phyloP scores from a whole-genome alignment of 768 basidiomycete genomes.

The Exsudoporus frostii region DNA sequence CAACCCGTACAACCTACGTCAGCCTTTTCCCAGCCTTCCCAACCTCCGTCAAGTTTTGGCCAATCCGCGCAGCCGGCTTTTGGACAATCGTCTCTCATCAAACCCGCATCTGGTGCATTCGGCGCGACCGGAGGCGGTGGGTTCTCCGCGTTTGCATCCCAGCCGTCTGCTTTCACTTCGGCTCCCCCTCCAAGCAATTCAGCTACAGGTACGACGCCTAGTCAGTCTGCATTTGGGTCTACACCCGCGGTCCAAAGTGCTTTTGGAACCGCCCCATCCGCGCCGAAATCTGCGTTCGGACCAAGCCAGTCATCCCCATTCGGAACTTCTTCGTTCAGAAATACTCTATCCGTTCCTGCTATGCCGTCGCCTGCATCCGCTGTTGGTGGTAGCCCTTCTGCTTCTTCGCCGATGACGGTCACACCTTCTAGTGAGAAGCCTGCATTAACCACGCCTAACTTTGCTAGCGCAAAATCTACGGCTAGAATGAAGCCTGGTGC shows the following conservation, averaged over 20 bases:
- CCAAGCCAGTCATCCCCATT: conserved; percentile 25
- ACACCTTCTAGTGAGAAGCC: conserved; percentile 21
- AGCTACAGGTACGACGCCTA: conserved; percentile 2
- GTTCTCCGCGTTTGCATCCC: conserved; percentile 52
- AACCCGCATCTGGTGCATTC: conserved; percentile 53
- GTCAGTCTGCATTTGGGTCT: conserved; percentile 23
- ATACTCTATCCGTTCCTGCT: conserved; percentile 18
- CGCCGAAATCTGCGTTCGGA: conserved; percentile 17
- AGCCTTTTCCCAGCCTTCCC: conserved; percentile 24
- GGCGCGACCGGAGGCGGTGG: conserved; percentile 40
- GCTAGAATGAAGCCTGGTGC: conserved; percentile 41
- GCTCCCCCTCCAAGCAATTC: conserved; percentile 4
- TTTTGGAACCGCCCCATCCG: conserved; percentile 11
- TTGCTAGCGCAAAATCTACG: conserved; percentile 30
- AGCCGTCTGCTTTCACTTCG: conserved; percentile 42
- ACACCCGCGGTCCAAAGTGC: conserved; percentile 18
- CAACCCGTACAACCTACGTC: conserved; percentile 27
- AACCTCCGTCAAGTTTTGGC: no score
- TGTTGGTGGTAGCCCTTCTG: conserved; percentile 23
- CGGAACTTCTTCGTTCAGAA: conserved; percentile 20
- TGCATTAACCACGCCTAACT: conserved; percentile 30
- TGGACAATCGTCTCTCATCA: conserved; percentile 42
- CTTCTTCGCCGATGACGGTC: conserved; percentile 25
- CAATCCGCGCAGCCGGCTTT: conserved; percentile 31
- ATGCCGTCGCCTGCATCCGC: conserved; percentile 21